Percentiles rank a stretch among this genome's conserved stretches.
Conservation (phyloP, 306 rosid genomes). For the Acacia melanoxylon region DNA sequence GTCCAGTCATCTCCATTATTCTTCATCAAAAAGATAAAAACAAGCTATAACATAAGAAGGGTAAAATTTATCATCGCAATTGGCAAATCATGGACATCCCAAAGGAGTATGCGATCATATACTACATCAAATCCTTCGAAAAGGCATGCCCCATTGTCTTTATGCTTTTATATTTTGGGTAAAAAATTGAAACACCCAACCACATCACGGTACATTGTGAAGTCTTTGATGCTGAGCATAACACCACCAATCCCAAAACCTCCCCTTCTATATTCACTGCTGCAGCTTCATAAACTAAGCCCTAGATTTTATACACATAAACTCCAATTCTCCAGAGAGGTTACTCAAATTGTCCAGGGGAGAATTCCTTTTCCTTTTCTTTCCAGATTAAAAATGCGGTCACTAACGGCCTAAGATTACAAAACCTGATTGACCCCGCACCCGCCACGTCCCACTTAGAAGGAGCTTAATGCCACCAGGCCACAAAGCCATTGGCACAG, state of each 20-base stretch:
- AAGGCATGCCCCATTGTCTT: neutral
- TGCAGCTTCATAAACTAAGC: neutral
- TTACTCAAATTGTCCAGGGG: neutral
- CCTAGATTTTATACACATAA: neutral
- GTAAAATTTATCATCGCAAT: neutral
- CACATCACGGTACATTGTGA: neutral
- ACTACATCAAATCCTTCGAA: neutral
- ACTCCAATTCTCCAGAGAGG: neutral
- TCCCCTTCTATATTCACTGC: neutral
- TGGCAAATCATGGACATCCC: neutral
- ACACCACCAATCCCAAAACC: conserved; percentile 1
- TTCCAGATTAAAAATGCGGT: neutral
- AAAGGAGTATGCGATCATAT: neutral
- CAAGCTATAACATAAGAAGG: neutral
- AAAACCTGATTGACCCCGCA: too few relatives aligned
- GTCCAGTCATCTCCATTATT: conserved; percentile 3
- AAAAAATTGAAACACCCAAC: neutral
- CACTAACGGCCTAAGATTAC: neutral
- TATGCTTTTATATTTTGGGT: neutral
- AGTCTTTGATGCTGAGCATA: neutral
- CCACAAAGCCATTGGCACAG: neutral
- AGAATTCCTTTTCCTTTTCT: neutral
- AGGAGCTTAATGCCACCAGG: neutral
- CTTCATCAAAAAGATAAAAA: neutral
- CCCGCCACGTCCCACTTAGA: neutral